phyloP scores from a whole-genome alignment of 78 protist species.

The Chrysochromulina parva region DNA sequence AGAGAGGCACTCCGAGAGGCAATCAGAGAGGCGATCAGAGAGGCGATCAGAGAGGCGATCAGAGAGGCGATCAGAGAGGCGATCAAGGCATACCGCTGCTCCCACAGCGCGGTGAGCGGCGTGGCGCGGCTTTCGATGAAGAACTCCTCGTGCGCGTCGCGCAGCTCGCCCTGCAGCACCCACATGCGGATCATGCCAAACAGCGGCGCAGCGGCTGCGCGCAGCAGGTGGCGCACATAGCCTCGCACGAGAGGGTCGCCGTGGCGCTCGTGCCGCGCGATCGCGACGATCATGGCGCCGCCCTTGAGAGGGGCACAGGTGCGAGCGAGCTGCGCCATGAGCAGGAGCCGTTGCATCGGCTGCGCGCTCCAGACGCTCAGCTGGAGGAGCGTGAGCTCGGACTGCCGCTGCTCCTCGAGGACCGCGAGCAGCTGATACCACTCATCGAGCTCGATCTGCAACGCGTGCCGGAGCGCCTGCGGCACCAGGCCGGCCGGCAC shows the following conservation, averaged over 20 bases:
- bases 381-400: neutral
- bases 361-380: neutral
- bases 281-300: neutral
- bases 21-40: no score
- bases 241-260: slow-evolving; percentile 8
- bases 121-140: neutral
- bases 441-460: slow-evolving; percentile 11
- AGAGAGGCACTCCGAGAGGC: no score
- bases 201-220: slow-evolving; percentile 5
- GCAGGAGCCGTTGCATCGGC: neutral
- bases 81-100: neutral
- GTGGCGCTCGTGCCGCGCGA: neutral
- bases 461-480: neutral
- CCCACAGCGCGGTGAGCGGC: neutral
- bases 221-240: neutral
- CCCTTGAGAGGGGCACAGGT: neutral
- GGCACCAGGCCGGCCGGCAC: neutral
- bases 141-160: slow-evolving; percentile 17
- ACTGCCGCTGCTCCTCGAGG: slow-evolving; percentile 7
- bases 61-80: no score
- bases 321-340: neutral
- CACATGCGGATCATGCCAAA: slow-evolving; percentile 9
- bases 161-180: slow-evolving; percentile 24
- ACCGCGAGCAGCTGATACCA: slow-evolving; percentile 26
- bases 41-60: no score